These are phyloP conservation scores for Pythium aphanidermatum DNA, from an alignment of 352 stramenopile genomes.

Conservation along the genomic window DNA sequence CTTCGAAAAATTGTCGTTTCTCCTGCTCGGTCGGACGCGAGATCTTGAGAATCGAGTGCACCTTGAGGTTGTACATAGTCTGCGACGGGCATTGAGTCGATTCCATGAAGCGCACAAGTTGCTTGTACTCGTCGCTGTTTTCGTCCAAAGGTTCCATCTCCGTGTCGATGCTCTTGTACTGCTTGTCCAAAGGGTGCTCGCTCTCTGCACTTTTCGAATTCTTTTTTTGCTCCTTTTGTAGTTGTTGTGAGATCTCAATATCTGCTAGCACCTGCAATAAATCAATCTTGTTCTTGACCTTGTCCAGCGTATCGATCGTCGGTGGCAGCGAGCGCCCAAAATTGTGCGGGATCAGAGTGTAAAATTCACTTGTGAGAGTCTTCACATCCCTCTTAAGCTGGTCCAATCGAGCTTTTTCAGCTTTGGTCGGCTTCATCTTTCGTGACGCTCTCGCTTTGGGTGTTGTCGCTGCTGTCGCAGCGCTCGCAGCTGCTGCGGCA, in stretches of 20 bases:
- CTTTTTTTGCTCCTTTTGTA: conserved; percentile 30
- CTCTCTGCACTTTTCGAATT: conserved; percentile 10
- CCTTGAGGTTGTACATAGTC: conserved; percentile 28
- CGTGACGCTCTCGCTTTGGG: not conserved
- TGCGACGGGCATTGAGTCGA: conserved; percentile 40
- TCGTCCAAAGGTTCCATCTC: conserved; percentile 39
- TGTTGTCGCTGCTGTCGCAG: not conserved
- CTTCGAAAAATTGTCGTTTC: conserved; percentile 27
- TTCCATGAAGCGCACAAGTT: conserved; percentile 44
- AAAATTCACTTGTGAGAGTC: conserved; percentile 55
- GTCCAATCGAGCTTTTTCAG: conserved; percentile 8
- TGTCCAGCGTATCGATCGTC: conserved; percentile 36
- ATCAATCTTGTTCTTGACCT: conserved; percentile 55
- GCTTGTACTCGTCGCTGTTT: conserved; percentile 39
- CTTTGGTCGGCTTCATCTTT: conserved; percentile 4
- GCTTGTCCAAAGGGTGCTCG: conserved; percentile 36
- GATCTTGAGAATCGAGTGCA: conserved; percentile 55
- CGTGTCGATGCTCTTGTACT: conserved; percentile 53
- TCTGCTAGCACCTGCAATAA: conserved; percentile 54
- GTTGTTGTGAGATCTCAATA: conserved; percentile 52
- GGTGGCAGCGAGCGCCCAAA: conserved; percentile 49
- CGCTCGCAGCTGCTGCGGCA: conserved; percentile 1
- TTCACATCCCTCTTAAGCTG: conserved; percentile 33
- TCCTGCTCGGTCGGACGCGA: conserved; percentile 32
- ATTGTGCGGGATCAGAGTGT: conserved; percentile 63